These are phyloP conservation scores for Trametes sp. DNA, from an alignment of 1,284 basidiomycete species.

Conservation along the genomic window DNA sequence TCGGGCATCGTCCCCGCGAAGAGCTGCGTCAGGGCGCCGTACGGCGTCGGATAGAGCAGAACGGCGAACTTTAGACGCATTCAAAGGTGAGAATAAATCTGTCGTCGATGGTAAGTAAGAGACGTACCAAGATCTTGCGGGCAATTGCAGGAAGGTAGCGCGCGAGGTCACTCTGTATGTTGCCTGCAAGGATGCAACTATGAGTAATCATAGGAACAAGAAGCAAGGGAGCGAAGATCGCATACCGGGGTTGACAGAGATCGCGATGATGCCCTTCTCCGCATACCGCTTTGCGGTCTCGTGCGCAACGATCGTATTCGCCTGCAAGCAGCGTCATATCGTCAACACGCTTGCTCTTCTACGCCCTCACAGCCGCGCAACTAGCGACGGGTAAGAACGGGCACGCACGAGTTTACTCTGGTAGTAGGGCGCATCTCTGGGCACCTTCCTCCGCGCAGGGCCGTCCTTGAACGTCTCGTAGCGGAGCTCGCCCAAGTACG, in stretches of 20 bases:
- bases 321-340: conserved; percentile 39
- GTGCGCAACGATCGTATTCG: conserved; percentile 48
- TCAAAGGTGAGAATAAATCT: too few species aligned
- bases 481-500: conserved; percentile 39
- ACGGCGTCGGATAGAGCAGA: conserved; percentile 27
- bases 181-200: conserved; percentile 8
- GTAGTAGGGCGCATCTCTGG: conserved; percentile 45
- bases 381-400: too few species aligned
- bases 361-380: too few species aligned
- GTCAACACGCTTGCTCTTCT: too few species aligned
- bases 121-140: conserved; percentile 18
- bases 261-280: conserved; percentile 45
- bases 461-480: conserved; percentile 42
- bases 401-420: conserved; percentile 48
- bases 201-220: background rate
- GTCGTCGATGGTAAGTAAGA: too few species aligned
- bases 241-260: conserved; percentile 48
- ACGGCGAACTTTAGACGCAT: background rate
- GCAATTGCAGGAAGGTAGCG: conserved; percentile 17
- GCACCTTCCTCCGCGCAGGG: conserved; percentile 38
- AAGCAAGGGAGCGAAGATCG: background rate
- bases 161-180: conserved; percentile 29
- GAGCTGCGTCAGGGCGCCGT: conserved; percentile 37
- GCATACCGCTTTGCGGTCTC: conserved; percentile 42
- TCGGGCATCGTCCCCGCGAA: conserved; percentile 37